Evolutionary conservation across 2,329 filamentous ascomycete species (phyloP).

Genomic region (Fusarium sp.): DNA sequence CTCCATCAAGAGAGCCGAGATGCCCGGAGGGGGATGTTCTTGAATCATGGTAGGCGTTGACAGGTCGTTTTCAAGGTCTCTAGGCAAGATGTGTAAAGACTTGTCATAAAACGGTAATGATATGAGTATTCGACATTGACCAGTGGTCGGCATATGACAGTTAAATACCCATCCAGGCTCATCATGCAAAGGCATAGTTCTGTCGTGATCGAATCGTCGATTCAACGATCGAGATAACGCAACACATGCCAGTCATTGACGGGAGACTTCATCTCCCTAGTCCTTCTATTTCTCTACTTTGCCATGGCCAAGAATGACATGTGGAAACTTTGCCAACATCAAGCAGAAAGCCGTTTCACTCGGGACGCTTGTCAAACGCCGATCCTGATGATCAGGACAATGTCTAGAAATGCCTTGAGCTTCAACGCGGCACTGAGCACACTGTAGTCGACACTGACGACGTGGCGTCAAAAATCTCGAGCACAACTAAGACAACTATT

Average conservation of each 20-base stretch:
- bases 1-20: constrained; percentile 27
- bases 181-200: not conserved
- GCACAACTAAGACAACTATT: constrained; percentile 38
- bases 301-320: constrained; percentile 39
- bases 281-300: constrained; percentile 8
- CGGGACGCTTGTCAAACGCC: constrained; percentile 3
- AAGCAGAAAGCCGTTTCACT: not conserved
- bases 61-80: not conserved
- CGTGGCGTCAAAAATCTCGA: not conserved
- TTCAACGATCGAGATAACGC: constrained; percentile 9
- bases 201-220: not conserved
- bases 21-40: not conserved
- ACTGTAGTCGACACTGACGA: not conserved
- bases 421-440: not conserved
- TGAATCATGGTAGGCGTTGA: constrained; percentile 21
- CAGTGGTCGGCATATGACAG: not conserved
- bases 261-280: not conserved
- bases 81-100: not conserved
- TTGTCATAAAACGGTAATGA: not conserved
- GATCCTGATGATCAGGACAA: constrained; percentile 26
- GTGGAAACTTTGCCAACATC: constrained; percentile 24
- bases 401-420: not conserved
- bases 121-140: not conserved
- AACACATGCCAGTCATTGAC: constrained; percentile 39
- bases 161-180: not conserved